Evolutionary conservation across 2,329 filamentous ascomycete genomes (phyloP).

Genomic region (Sporothrix protearum): DNA sequence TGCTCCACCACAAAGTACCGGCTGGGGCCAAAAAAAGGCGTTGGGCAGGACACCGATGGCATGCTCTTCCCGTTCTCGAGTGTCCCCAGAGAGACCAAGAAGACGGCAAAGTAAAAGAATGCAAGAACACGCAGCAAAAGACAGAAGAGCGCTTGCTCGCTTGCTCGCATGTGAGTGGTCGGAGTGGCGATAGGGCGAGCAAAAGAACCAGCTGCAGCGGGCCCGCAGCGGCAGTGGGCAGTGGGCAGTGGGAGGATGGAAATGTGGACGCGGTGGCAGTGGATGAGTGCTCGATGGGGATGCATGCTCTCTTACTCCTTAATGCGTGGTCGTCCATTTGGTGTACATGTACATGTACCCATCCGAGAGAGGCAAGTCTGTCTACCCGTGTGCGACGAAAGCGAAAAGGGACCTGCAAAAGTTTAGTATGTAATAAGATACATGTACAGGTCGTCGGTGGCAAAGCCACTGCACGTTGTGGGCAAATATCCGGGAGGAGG

Average conservation of each 20-base stretch:
- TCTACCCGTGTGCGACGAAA: neutral
- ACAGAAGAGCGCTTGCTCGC: too few species aligned
- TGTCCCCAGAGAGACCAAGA: neutral
- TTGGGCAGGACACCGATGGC: neutral
- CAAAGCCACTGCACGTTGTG: neutral
- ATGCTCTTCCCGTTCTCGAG: neutral
- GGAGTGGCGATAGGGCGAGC: neutral
- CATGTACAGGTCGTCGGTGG: neutral
- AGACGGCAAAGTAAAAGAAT: neutral
- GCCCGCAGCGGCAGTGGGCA: neutral
- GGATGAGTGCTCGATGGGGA: neutral
- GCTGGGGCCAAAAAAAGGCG: neutral
- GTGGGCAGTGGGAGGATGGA: neutral
- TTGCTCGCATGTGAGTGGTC: neutral
- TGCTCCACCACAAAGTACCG: constrained; percentile 3
- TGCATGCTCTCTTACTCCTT: neutral
- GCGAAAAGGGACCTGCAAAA: neutral
- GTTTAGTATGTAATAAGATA: neutral
- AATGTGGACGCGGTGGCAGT: neutral
- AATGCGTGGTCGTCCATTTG: neutral
- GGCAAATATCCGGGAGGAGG: neutral
- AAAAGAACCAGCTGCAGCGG: neutral
- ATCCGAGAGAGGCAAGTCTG: neutral
- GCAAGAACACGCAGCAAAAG: neutral
- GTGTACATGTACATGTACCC: neutral